Percentiles rank a stretch among this genome's conserved stretches.
These are phyloP conservation scores for Candida glucosophila DNA, from an alignment of 1,139 yeast genomes.

Conservation along the genomic window DNA sequence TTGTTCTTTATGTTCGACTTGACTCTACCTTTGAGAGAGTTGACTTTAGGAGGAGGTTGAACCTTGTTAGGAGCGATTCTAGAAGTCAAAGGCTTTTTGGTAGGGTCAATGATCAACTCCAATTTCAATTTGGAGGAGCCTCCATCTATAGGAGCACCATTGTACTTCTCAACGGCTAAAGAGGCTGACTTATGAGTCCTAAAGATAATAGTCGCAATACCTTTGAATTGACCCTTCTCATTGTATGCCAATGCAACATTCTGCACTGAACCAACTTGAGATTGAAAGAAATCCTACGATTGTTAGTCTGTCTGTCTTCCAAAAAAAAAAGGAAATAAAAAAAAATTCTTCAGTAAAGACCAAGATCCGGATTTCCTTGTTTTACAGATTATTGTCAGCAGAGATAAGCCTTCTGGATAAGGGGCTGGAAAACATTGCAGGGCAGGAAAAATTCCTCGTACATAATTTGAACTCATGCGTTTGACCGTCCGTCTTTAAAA, in stretches of 20 bases:
- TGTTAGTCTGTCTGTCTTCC: too few species aligned
- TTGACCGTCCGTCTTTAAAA: too few species aligned
- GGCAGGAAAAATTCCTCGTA: too few species aligned
- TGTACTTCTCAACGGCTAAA: constrained; percentile 71
- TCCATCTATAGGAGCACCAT: constrained; percentile 89
- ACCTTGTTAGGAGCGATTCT: constrained; percentile 52
- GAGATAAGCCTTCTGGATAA: too few species aligned
- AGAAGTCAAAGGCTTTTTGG: constrained; percentile 64
- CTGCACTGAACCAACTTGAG: constrained; percentile 81
- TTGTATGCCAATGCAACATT: constrained; percentile 70
- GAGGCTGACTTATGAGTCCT: constrained; percentile 57
- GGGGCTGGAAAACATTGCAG: too few species aligned
- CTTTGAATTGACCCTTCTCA: constrained; percentile 84
- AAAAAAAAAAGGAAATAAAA: too few species aligned
- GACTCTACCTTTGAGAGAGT: constrained; percentile 20
- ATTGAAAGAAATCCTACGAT: constrained; percentile 75
- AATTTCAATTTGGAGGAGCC: constrained; percentile 74
- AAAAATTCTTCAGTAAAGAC: too few species aligned
- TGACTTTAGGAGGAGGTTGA: constrained; percentile 11
- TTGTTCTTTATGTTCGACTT: constrained; percentile 14
- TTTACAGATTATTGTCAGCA: too few species aligned
- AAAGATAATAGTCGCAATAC: constrained; percentile 83
- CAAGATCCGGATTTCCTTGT: too few species aligned
- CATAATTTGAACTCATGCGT: too few species aligned
- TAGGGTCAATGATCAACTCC: constrained; percentile 82